Base-by-base conservation (phyloP, 2,329 filamentous ascomycete species). In the Penicillium sp. region DNA sequence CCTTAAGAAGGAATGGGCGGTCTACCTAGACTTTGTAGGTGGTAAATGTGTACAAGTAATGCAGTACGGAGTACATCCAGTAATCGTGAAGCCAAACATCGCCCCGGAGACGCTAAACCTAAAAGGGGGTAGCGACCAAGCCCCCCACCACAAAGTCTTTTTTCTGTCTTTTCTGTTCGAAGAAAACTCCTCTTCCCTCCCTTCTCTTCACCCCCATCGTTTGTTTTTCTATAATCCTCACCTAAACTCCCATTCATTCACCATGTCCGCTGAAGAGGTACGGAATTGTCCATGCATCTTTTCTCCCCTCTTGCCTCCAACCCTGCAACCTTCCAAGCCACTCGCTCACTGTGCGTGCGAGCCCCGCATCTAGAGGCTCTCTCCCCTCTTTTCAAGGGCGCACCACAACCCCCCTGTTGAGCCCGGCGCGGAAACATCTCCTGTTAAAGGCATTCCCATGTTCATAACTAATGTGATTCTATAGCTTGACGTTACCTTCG, bases 401-500 rank as follows among this genome's bases (percentile, higher is more conserved):
- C 55, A 63, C 53, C 51, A 56, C 51, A 18, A 26, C n/a, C 42
- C 37, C 35, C 37, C 47, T 46, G 14, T 48, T 12, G 15, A 37
- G 49, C 53, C 47, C 44, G 31, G 42, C 31, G 29, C 31, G 29
- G 42, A 45, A 20, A 25, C 49, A 46, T 26, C 23, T 23, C 9
- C n/a, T 23, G 52, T 59, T 3, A 55, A 65, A 43, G 18, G 23
- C 2, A 31, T 56, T 12, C 2, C 8, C 14, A 40, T 9, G 37
- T 6, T 9, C 37, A 22, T 12, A 12, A 49, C 33, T 49, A 49
- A 49, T 22, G 40, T 27, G 3, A 8, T 26, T 18, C 6, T 37
- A 15, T 62, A 89, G 84, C 86, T 89, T 78, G 84, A 89, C 73
- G 79, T 87, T 77, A 86, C 83, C 79, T 97, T 97, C 86, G 92